Base-by-base conservation (phyloP, 1,284 basidiomycete genomes). In the Trichosporon sp. region DNA sequence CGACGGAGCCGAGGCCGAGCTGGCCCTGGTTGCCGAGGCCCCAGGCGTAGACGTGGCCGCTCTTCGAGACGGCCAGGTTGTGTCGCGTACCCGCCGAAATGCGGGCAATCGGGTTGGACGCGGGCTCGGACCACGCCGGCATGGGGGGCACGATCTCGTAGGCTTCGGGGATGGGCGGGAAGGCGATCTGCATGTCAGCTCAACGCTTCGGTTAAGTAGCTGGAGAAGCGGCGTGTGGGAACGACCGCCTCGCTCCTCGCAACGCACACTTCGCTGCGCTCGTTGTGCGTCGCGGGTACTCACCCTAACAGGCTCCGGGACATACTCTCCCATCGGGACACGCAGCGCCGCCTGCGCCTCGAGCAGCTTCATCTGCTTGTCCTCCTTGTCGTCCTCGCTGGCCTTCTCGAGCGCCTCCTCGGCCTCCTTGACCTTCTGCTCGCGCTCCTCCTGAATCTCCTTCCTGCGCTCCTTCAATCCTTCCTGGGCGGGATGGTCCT, bases 21-120 rank as follows among this genome's bases (percentile, higher is more conserved):
- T 87, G 85, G 68, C 80, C 83, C 69, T 78, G 76, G 70, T 78
- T 88, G 21, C 93, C 92, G 74, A 91, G 89, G 65, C 94, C 94
- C 94, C 94, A 96, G 51, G 90, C 87, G 80, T 93, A 95, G 73
- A 93, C 85, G 35, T 91, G 90, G 11, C 94, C 94, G 59, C 88
- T 90, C 69, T 85, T 84, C 16, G 91, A 92, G 65, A 95, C 88
- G 2, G 92, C 94, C 73, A 95, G 87, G 77, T 91, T 94, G 82
- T 92, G 92, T 77, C 93, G 89, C 48, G 89, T 89, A 1, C 94
- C 95, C 10, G 88, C 89, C 2, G 91, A 89, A 75, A 97, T 88
- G 68, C 90, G 87, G 16, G 90, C 87, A 74, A 96, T 89, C 4
- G 89, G 90, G 79, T 94, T 92, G 32, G 79, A 67, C 0, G 79